phyloP scores from a whole-genome alignment of 306 rosid species.

The Fagus crenata region DNA sequence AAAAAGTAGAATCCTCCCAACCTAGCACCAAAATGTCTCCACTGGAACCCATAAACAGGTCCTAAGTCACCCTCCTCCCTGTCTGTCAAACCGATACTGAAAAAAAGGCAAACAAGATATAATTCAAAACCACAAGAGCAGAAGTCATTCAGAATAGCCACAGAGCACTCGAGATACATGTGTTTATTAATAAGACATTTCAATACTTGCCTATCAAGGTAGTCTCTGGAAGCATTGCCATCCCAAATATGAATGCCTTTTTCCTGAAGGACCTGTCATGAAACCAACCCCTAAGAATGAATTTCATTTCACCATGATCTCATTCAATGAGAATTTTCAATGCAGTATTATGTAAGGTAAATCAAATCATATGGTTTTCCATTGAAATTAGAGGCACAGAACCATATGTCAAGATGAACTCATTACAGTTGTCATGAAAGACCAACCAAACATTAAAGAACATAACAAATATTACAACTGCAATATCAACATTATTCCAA shows the following conservation, averaged over 20 bases:
- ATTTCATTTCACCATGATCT: slow-evolving; percentile 9
- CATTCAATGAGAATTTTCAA: slow-evolving; percentile 17
- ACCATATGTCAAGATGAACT: slow-evolving; percentile 4
- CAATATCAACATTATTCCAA: background rate
- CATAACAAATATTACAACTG: background rate
- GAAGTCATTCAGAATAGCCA: background rate
- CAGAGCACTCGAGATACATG: background rate
- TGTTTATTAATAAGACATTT: background rate
- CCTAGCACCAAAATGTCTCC: slow-evolving; percentile 99
- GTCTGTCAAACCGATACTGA: slow-evolving; percentile 79
- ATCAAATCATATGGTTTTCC: slow-evolving; percentile 2
- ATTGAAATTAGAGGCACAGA: background rate
- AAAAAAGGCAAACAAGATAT: slow-evolving; percentile 23
- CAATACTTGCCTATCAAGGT: slow-evolving; percentile 82
- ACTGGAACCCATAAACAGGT: slow-evolving; percentile 94
- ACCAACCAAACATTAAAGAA: background rate
- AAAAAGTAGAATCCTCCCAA: slow-evolving; percentile 42
- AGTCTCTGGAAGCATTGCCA: slow-evolving; percentile 92
- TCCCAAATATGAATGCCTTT: slow-evolving; percentile 93
- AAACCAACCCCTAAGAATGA: slow-evolving; percentile 25
- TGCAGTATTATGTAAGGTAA: slow-evolving; percentile 10
- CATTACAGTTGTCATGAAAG: background rate
- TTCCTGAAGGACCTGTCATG: slow-evolving; percentile 80
- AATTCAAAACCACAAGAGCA: slow-evolving; percentile 24
- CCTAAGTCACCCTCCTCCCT: slow-evolving; percentile 97